Evolutionary conservation across 2,329 filamentous ascomycete genomes (phyloP).

Genomic region (Pseudogymnoascus sp.): DNA sequence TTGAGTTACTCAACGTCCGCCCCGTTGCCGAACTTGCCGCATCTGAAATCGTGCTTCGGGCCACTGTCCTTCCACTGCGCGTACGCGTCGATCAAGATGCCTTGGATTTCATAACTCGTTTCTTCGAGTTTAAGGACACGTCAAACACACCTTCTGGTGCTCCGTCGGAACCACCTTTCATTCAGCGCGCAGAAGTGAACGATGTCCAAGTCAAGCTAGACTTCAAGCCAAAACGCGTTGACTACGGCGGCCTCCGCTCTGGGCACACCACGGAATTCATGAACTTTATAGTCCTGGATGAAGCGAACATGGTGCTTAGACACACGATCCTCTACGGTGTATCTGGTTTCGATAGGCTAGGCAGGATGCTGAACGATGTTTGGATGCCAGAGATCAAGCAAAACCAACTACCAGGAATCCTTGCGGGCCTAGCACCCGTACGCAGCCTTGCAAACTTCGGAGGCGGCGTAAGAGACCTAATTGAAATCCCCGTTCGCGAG

Average conservation of each 20-base stretch:
- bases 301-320: conserved; percentile 75
- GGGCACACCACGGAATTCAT: conserved; percentile 96
- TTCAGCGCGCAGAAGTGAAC: conserved; percentile 84
- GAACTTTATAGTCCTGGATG: conserved; percentile 94
- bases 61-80: conserved; percentile 72
- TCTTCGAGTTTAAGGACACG: conserved; percentile 96
- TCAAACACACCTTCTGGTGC: conserved; percentile 27
- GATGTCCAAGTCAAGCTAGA: conserved; percentile 80
- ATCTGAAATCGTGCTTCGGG: conserved; percentile 79
- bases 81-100: conserved; percentile 97
- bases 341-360: conserved; percentile 81
- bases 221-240: conserved; percentile 97
- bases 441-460: conserved; percentile 87
- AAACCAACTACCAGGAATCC: conserved; percentile 81
- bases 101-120: conserved; percentile 90
- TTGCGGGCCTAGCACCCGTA: conserved; percentile 85
- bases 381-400: conserved; percentile 91
- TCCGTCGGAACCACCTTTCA: conserved; percentile 69
- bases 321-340: conserved; percentile 92
- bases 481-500: conserved; percentile 84
- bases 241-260: conserved; percentile 86
- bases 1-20: conserved; percentile 82
- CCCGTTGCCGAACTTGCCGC: conserved; percentile 78
- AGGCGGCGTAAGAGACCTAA: conserved; percentile 75
- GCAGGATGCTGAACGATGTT: conserved; percentile 85